Conservation (phyloP, 2,329 filamentous ascomycete genomes). For the Alternaria triticimaculans region DNA sequence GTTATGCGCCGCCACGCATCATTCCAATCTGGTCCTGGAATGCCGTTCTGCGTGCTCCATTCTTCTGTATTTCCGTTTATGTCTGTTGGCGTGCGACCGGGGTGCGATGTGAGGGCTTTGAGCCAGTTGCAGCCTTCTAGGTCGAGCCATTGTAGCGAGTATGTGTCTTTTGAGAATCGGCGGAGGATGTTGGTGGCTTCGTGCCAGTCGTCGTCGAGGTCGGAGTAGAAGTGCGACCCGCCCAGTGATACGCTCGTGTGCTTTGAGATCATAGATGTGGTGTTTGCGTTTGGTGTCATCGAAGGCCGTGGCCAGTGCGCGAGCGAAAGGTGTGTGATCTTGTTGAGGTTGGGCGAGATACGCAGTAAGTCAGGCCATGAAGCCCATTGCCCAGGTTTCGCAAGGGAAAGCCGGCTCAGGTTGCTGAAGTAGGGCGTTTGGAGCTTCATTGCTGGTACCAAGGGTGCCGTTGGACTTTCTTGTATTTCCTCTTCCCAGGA, state of each 20-base stretch:
- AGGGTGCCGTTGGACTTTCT: background rate
- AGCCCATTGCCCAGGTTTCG: conserved; percentile 56
- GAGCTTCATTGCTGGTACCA: conserved; percentile 24
- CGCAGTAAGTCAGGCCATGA: conserved; percentile 64
- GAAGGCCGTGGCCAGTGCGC: conserved; percentile 68
- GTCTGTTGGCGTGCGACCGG: background rate
- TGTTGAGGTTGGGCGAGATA: conserved; percentile 61
- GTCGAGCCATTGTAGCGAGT: conserved; percentile 68
- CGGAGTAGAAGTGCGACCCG: conserved; percentile 61
- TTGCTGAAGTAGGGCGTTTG: conserved; percentile 53
- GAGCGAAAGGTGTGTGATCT: conserved; percentile 67
- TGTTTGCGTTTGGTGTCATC: conserved; percentile 61
- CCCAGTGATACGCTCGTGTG: conserved; percentile 56
- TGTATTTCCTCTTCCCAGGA: conserved; percentile 56
- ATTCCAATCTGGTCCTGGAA: conserved; percentile 47
- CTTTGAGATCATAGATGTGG: conserved; percentile 53
- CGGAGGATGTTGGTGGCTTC: conserved; percentile 64
- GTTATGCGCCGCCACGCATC: conserved; percentile 54
- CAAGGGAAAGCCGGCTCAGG: conserved; percentile 65
- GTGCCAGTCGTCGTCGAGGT: conserved; percentile 61
- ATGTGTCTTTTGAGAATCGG: conserved; percentile 61
- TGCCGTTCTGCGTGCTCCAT: conserved; percentile 9
- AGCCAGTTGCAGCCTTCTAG: conserved; percentile 68
- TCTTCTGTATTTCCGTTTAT: conserved; percentile 1
- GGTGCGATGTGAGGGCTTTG: conserved; percentile 56